These are phyloP conservation scores for Stephania cephalantha DNA, from an alignment of 164 flowering plant genomes.

Conservation along the genomic window DNA sequence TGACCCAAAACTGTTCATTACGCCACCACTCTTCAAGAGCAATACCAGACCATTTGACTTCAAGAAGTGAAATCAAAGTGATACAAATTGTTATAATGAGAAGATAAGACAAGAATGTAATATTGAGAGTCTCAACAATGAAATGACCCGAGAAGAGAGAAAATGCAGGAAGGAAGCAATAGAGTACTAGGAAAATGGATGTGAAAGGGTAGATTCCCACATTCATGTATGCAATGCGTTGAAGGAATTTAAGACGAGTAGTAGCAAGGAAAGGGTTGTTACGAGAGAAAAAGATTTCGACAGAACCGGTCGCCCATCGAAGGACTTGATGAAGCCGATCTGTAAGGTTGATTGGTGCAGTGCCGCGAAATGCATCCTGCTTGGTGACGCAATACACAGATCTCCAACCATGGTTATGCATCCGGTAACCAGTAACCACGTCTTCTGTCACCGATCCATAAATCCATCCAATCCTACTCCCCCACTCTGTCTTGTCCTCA, in stretches of 20 bases:
- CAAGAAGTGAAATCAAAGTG: constrained; percentile 59
- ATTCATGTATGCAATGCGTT: constrained; percentile 66
- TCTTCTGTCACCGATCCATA: constrained; percentile 85
- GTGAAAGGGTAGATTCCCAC: constrained; percentile 79
- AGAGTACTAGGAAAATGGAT: constrained; percentile 65
- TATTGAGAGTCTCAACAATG: constrained; percentile 55
- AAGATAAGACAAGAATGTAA: constrained; percentile 69
- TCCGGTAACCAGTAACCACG: constrained; percentile 73
- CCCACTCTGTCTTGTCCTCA: constrained; percentile 90
- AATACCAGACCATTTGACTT: constrained; percentile 83
- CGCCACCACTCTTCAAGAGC: constrained; percentile 85
- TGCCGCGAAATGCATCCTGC: constrained; percentile 79
- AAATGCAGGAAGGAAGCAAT: constrained; percentile 80
- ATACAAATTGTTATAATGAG: constrained; percentile 57
- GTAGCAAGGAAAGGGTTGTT: constrained; percentile 72
- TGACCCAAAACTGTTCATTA: constrained; percentile 88
- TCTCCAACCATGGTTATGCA: constrained; percentile 83
- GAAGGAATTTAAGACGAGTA: constrained; percentile 50
- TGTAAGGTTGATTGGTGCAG: constrained; percentile 83
- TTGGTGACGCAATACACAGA: constrained; percentile 79
- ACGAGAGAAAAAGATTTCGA: constrained; percentile 80
- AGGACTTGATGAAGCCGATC: constrained; percentile 85
- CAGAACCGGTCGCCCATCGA: constrained; percentile 87
- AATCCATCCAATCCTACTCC: constrained; percentile 72
- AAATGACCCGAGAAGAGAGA: constrained; percentile 78